Evolutionary conservation across 2,329 filamentous ascomycete species (phyloP).

Genomic region (Pseudogymnoascus sp.): DNA sequence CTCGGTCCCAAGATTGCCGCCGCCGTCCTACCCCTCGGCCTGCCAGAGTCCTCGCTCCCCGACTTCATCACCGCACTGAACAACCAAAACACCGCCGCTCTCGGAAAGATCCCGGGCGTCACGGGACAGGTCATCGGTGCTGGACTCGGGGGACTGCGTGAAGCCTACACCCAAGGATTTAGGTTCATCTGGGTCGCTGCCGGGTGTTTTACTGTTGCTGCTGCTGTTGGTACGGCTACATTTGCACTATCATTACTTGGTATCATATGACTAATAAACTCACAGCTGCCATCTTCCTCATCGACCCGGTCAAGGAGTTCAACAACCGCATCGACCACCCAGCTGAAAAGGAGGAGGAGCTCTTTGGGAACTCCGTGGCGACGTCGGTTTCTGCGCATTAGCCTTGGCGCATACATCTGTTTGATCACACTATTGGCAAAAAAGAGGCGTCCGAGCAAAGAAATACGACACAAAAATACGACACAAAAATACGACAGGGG

Average conservation of each 20-base stretch:
- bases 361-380: constrained; percentile 12
- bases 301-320: constrained; percentile 31
- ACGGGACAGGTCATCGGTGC: constrained; percentile 26
- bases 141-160: constrained; percentile 21
- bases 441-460: neutral
- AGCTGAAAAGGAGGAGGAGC: constrained; percentile 28
- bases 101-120: constrained; percentile 25
- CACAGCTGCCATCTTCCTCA: constrained; percentile 22
- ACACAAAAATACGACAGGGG: neutral
- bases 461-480: neutral
- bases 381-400: neutral
- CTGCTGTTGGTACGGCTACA: neutral
- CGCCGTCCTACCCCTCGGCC: constrained; percentile 26
- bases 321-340: constrained; percentile 33
- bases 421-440: neutral
- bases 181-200: constrained; percentile 29
- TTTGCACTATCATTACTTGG: neutral
- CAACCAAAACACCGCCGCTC: constrained; percentile 22
- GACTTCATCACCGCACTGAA: constrained; percentile 25
- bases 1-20: constrained; percentile 28
- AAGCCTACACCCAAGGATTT: constrained; percentile 27
- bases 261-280: constrained; percentile 16
- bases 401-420: neutral
- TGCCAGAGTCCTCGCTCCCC: constrained; percentile 19
- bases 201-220: constrained; percentile 23